Percentiles rank a stretch among this genome's conserved stretches.
Evolutionary conservation across 1,139 yeast species (phyloP).

Genomic region (Yamadazyma epiphylla): DNA sequence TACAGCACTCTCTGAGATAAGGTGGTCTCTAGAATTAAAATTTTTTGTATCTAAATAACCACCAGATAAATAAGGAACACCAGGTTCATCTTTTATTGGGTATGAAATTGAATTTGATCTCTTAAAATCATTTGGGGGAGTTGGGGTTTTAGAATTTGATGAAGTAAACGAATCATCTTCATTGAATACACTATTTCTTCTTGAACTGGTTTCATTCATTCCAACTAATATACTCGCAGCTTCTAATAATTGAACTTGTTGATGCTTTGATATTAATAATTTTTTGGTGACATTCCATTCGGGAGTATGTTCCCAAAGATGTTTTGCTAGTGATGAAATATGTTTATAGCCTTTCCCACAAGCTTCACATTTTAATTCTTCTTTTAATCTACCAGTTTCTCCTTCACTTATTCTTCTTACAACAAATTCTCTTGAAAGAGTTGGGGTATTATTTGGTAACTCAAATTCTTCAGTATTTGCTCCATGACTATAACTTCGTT

Average conservation of each 20-base stretch:
- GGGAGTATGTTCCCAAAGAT: constrained; percentile 81
- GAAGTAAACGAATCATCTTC: constrained; percentile 9
- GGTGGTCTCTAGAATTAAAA: constrained; percentile 2
- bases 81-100: constrained; percentile 2
- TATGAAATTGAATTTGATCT: constrained; percentile 15
- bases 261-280: constrained; percentile 79
- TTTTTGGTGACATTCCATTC: constrained; percentile 88
- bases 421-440: constrained; percentile 68
- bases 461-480: constrained; percentile 3
- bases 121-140: constrained; percentile 7
- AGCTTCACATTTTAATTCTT: constrained; percentile 81
- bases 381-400: constrained; percentile 78
- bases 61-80: constrained; percentile 4
- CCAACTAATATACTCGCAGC: constrained; percentile 86
- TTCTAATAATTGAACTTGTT: constrained; percentile 82
- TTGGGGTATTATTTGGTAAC: constrained; percentile 27
- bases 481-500: constrained; percentile 3
- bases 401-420: constrained; percentile 83
- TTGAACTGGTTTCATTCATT: constrained; percentile 52
- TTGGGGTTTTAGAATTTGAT: constrained; percentile 4
- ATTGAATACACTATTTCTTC: constrained; percentile 13
- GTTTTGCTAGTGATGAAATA: constrained; percentile 72
- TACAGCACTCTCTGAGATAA: constrained; percentile 5
- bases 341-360: constrained; percentile 91
- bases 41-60: constrained; percentile 8